Base-by-base conservation (phyloP, 306 rosid species). In the Gleditsia sinensis region DNA sequence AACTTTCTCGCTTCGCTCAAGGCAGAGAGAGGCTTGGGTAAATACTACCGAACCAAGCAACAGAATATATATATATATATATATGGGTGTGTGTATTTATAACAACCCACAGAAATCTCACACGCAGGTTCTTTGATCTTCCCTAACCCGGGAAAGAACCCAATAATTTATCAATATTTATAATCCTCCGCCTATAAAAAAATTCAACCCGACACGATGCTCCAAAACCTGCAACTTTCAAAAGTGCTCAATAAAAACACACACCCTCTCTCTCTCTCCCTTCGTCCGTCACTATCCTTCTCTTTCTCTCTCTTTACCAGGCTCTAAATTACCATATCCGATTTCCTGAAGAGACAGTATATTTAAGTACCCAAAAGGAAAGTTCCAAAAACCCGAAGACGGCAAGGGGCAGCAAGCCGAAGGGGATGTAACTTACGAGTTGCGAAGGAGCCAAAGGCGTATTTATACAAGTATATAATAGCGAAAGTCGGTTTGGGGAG, bases 171-270 rank as follows among this genome's bases (percentile, higher is more conserved):
- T 72, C 32, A 12, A 11, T 27, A 27, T 11, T 13, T 13, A 25
- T 0, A 45, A 14, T 24, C 6, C 51, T 66, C 33, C 24, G 43
- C 56, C 45, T 34, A 5, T 17, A 17, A 1, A 58, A 74, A 46
- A 20, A 13, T 16, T 19, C 9, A 69, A 67, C 85, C 81, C 87
- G 84, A 84, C 93, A 84, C 90, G 82, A 77, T 77, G 75, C 88
- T 83, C 84, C 85, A 88, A 88, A 86, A 79, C 86, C 85, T 71
- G 86, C 78, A 83, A 81, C 77, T 72, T 71, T 72, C 33, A 74
- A 82, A 65, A 74, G 86, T 51, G 64, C 78, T 67, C 42, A 0
- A 20, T 42, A 43, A 60, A 6, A 61, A 62, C 75, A 36, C 59
- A 12, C 20, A 40, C 50, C 36, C 27, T 23, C 67, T 9, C 5